These are phyloP conservation scores for Sarcodon aspratus DNA, from an alignment of 768 basidiomycete species.

Conservation along the genomic window DNA sequence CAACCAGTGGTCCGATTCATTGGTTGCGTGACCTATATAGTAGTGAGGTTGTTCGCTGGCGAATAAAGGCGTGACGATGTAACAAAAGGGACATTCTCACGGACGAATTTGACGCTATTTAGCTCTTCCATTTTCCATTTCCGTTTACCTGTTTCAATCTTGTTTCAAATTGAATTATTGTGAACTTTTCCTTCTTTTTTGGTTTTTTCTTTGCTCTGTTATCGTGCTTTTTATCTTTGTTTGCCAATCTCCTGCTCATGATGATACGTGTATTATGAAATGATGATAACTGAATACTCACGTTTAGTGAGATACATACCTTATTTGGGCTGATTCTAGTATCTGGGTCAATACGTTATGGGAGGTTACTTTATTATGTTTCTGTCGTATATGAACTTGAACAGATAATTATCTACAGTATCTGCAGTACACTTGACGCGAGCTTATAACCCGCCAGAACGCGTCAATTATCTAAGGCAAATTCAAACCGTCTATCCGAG, in stretches of 20 bases:
- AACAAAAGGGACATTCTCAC: not conserved
- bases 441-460: too few relatives aligned
- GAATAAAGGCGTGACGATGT: conserved; percentile 36
- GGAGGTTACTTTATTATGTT: too few relatives aligned
- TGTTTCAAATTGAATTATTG: not conserved
- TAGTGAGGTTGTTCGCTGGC: conserved; percentile 80
- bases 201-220: not conserved
- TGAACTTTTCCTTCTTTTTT: not conserved
- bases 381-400: too few relatives aligned
- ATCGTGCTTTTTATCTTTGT: not conserved
- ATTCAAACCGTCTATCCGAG: too few relatives aligned
- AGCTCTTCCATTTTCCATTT: not conserved
- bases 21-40: conserved; percentile 73
- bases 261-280: not conserved
- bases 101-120: not conserved
- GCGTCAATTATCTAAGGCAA: too few relatives aligned
- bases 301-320: too few relatives aligned
- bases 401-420: too few relatives aligned
- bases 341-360: too few relatives aligned
- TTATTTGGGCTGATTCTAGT: too few relatives aligned
- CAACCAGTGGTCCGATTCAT: conserved; percentile 72
- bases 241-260: not conserved
- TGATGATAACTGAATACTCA: not conserved
- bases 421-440: too few relatives aligned
- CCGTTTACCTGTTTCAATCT: not conserved